phyloP scores from a whole-genome alignment of 2,329 filamentous ascomycete genomes.

The Colletotrichum musae region DNA sequence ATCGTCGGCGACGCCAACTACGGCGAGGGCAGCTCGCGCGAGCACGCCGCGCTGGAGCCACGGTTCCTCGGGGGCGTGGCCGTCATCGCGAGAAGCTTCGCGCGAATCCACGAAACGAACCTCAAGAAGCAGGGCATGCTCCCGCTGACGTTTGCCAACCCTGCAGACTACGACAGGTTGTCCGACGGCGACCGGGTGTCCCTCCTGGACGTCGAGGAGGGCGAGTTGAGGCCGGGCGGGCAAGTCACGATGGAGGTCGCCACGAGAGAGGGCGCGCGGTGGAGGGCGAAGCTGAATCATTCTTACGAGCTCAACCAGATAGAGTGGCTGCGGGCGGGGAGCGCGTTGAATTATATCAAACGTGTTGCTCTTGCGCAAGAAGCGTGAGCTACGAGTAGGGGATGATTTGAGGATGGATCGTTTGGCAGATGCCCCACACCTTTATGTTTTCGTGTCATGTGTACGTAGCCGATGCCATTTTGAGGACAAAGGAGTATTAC shows the following conservation, averaged over 20 bases:
- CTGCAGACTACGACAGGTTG: slow-evolving; percentile 84
- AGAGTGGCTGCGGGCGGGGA: slow-evolving; percentile 51
- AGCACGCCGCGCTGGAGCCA: slow-evolving; percentile 90
- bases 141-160: slow-evolving; percentile 77
- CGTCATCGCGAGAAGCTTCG: slow-evolving; percentile 86
- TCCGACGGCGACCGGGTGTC: slow-evolving; percentile 25
- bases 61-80: slow-evolving; percentile 86
- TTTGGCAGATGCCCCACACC: too few relatives aligned
- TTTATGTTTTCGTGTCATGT: too few relatives aligned
- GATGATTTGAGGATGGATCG: not conserved
- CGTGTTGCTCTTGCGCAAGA: not conserved
- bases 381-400: not conserved
- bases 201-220: slow-evolving; percentile 34
- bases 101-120: slow-evolving; percentile 94
- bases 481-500: too few relatives aligned
- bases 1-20: slow-evolving; percentile 69
- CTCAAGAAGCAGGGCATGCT: slow-evolving; percentile 82
- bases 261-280: slow-evolving; percentile 45
- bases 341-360: slow-evolving; percentile 53
- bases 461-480: too few relatives aligned
- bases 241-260: slow-evolving; percentile 49
- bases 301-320: slow-evolving; percentile 50
- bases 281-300: slow-evolving; percentile 51
- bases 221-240: slow-evolving; percentile 46
- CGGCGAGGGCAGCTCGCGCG: slow-evolving; percentile 87